Percentiles rank a stretch among this genome's conserved stretches.
Evolutionary conservation across 2,329 filamentous ascomycete species (phyloP).

Genomic region (Paramyrothecium roridum): DNA sequence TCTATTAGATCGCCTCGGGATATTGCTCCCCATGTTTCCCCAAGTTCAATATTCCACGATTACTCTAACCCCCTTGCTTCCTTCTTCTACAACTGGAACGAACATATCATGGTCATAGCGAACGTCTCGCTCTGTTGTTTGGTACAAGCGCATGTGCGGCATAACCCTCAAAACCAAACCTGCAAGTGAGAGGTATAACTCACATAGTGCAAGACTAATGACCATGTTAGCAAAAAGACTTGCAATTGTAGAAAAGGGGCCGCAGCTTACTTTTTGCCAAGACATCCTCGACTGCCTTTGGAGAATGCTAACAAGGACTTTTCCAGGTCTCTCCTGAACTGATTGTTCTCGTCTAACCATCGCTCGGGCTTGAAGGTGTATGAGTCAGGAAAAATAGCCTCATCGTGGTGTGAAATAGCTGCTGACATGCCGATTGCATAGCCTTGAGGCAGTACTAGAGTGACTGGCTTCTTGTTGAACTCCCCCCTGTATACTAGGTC

Average conservation of each 20-base stretch:
- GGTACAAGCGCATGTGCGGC: conserved; percentile 2
- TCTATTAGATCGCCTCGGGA: no score
- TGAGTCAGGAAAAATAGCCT: conserved; percentile 20
- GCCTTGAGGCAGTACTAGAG: conserved; percentile 25
- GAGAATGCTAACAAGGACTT: conserved; percentile 33
- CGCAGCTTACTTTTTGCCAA: conserved; percentile 21
- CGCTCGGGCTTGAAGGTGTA: conserved; percentile 31
- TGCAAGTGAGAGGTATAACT: conserved; percentile 16
- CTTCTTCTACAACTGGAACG: not conserved
- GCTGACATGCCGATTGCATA: conserved; percentile 34
- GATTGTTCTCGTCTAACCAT: conserved; percentile 26
- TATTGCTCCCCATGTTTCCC: no score
- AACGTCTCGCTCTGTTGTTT: conserved; percentile 4
- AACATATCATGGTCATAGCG: conserved; percentile 7
- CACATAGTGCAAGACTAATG: conserved; percentile 17
- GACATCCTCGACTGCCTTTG: conserved; percentile 31
- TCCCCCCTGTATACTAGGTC: conserved; percentile 23
- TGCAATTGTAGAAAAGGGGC: not conserved
- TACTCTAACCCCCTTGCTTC: not conserved
- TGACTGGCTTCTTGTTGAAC: conserved; percentile 8
- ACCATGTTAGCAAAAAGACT: conserved; percentile 1
- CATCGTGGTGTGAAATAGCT: conserved; percentile 29
- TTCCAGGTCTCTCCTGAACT: conserved; percentile 19
- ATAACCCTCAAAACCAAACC: conserved; percentile 16
- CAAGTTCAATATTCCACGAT: not conserved